These are phyloP conservation scores for Tausonia pullulans DNA, from an alignment of 1,284 basidiomycete genomes.

Conservation along the genomic window DNA sequence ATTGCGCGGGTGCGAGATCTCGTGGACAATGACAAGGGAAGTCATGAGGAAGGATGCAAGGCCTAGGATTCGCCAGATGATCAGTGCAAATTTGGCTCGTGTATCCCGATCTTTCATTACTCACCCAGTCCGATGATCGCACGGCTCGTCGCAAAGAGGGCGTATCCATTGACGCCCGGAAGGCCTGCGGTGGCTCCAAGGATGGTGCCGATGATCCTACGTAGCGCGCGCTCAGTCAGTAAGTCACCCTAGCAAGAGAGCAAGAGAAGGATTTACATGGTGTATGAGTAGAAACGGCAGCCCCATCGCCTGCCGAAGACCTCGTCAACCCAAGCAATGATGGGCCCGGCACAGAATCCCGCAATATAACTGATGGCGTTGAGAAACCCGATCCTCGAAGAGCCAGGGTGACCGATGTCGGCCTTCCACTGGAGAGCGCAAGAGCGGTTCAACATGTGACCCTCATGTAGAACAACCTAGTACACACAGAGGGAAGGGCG, in stretches of 20 bases:
- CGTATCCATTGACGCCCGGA: constrained; percentile 28
- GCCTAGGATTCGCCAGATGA: constrained; percentile 16
- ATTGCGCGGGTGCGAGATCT: constrained; percentile 34
- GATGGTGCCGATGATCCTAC: constrained; percentile 30
- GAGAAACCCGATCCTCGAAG: constrained; percentile 29
- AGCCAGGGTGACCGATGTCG: constrained; percentile 28
- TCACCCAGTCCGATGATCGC: constrained; percentile 29
- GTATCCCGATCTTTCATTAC: neutral
- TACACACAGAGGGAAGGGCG: constrained; percentile 25
- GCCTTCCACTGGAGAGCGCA: constrained; percentile 25
- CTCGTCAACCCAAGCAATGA: constrained; percentile 35
- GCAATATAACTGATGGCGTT: constrained; percentile 31
- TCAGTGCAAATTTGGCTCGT: neutral
- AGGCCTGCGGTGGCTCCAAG: constrained; percentile 33
- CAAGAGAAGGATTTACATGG: neutral
- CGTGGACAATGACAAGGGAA: constrained; percentile 34
- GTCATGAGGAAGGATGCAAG: constrained; percentile 37
- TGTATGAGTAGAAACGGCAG: constrained; percentile 27
- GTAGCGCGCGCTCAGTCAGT: constrained; percentile 30
- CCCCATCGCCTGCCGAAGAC: constrained; percentile 33
- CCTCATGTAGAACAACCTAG: no score
- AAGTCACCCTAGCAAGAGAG: neutral
- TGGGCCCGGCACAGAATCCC: constrained; percentile 32
- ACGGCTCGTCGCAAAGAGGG: constrained; percentile 31
- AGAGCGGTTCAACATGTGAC: no score